Conservation (phyloP, 306 rosid species). For the Inga oerstediana region DNA sequence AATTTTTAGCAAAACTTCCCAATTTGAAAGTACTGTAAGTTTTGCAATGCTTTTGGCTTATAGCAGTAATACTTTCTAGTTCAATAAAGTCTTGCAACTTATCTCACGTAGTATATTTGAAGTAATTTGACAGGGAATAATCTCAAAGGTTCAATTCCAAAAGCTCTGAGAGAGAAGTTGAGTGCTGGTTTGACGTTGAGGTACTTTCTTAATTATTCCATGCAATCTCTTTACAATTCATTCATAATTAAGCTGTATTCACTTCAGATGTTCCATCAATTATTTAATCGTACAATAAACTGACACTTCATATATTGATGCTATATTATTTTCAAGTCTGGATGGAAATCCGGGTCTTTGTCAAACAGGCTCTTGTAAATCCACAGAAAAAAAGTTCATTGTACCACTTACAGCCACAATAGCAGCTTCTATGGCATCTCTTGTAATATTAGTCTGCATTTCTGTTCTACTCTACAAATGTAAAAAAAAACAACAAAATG, state of each 20-base stretch:
- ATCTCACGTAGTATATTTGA: not conserved
- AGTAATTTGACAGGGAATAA: constrained; percentile 16
- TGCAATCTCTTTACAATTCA: no score
- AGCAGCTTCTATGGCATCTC: not conserved
- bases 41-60: not conserved
- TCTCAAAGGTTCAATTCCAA: not conserved
- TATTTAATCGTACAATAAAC: not conserved
- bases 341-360: not conserved
- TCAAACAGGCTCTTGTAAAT: not conserved
- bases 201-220: no score
- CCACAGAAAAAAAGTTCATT: not conserved
- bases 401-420: not conserved
- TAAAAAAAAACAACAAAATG: not conserved
- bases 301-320: not conserved
- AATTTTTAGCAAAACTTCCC: not conserved
- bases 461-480: not conserved
- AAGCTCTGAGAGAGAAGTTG: not conserved
- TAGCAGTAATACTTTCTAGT: not conserved
- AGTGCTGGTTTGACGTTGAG: no score
- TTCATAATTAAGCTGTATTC: no score
- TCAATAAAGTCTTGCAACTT: not conserved
- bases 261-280: not conserved
- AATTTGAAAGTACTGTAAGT: constrained; percentile 20
- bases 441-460: no score
- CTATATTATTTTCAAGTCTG: not conserved